These are phyloP conservation scores for Coleophoma eucalyptorum DNA, from an alignment of 2,329 filamentous ascomycete species.

Conservation along the genomic window DNA sequence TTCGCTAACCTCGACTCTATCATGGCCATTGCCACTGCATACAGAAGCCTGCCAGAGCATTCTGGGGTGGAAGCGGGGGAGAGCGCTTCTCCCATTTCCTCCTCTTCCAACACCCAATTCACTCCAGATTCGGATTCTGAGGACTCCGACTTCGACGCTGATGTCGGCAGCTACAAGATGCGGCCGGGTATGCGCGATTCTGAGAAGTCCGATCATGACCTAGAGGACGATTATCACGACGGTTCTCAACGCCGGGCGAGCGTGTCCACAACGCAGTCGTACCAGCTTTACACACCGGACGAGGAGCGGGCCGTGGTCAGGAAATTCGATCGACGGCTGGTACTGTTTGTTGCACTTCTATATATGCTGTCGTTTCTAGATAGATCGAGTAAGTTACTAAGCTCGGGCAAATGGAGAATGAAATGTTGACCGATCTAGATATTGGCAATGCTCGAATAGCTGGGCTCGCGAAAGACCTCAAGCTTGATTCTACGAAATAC, in stretches of 20 bases:
- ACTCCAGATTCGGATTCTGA: conserved; percentile 22
- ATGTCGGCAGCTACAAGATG: conserved; percentile 18
- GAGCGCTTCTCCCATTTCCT: conserved; percentile 15
- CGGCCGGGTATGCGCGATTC: conserved; percentile 1
- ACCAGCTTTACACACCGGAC: conserved; percentile 54
- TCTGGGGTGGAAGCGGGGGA: background rate
- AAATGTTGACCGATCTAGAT: conserved; percentile 33
- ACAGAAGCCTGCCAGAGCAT: background rate
- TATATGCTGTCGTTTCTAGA: conserved; percentile 87
- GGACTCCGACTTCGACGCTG: conserved; percentile 15
- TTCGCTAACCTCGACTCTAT: background rate
- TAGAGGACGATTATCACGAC: conserved; percentile 8
- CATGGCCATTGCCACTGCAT: background rate
- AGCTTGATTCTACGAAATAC: conserved; percentile 47
- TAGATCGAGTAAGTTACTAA: conserved; percentile 62
- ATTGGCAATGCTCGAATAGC: conserved; percentile 62
- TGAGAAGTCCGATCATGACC: conserved; percentile 13
- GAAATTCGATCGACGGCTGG: conserved; percentile 74
- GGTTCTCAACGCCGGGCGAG: conserved; percentile 17
- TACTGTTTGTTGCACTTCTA: conserved; percentile 75
- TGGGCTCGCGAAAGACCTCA: conserved; percentile 58
- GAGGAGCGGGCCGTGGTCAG: conserved; percentile 70
- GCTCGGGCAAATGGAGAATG: background rate
- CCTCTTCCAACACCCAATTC: conserved; percentile 13
- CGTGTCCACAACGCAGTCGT: conserved; percentile 33